Evolutionary conservation across 352 stramenopile genomes (phyloP), one percentile per base, ranked within the genome.

Genomic region (Phytophthora kernoviae): DNA sequence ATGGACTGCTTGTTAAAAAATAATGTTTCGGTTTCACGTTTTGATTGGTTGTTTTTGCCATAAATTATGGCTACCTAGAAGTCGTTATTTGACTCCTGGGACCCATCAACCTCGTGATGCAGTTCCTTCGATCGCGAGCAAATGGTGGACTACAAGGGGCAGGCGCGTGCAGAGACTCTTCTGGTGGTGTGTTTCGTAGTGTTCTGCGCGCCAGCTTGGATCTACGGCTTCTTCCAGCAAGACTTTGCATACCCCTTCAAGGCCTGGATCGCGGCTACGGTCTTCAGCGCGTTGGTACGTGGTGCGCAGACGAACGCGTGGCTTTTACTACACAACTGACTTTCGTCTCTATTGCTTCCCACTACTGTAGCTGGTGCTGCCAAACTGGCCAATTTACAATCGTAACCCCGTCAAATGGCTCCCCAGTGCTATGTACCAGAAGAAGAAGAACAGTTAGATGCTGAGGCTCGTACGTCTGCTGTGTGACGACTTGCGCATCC

Each of bases 61-160:
- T n/a, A n/a, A n/a, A n/a, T n/a, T n/a, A n/a, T n/a, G n/a, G n/a
- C n/a, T n/a, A n/a, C n/a, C n/a, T n/a, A n/a, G n/a, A n/a, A n/a
- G n/a, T n/a, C n/a, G n/a, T n/a, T n/a, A n/a, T n/a, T n/a, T n/a
- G n/a, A n/a, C n/a, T n/a, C 32, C 32, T 37, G 32, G 12, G 7
- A 12, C 32, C 32, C 32, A 37, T 37, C 32, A 37, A 37, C 12
- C 12, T 37, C 32, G 32, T 37, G 7, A 37, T 37, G 32, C 12
- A 37, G 32, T 12, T 12, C 8, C 12, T 37, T 12, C 32, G 7
- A 37, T 37, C 12, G 8, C 20, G n/a, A n/a, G n/a, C n/a, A n/a
- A 22, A 95, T 95, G 86, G 86, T 95, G 26, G 86, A 95, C 77
- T 95, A 95, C 77, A 90, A 91, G 65, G 86, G 86, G 17, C 86